phyloP scores from a whole-genome alignment of 78 protist genomes.

The Speleostelium caveatum region DNA sequence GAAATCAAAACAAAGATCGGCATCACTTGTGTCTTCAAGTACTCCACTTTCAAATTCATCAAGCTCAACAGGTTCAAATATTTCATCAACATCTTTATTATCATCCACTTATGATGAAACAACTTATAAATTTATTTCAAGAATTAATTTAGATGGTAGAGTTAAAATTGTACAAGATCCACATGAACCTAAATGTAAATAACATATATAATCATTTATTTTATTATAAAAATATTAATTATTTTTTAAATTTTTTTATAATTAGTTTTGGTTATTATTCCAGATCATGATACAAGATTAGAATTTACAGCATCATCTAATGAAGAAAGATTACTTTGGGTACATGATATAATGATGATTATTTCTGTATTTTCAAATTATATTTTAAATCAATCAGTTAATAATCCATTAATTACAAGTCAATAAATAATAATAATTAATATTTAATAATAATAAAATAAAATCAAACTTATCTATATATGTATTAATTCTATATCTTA shows the following conservation, averaged over 20 bases:
- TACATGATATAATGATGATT: conserved; percentile 26
- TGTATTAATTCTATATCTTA: no score
- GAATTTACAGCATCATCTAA: conserved; percentile 18
- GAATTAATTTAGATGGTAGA: conserved; percentile 18
- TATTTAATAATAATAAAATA: no score
- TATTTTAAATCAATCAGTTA: conserved; percentile 7
- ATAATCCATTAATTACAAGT: neutral
- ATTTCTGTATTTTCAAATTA: conserved; percentile 36
- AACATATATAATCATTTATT: neutral
- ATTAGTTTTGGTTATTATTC: conserved; percentile 26
- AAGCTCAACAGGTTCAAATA: neutral
- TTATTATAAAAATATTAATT: neutral
- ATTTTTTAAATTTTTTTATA: neutral
- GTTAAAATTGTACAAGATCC: conserved; percentile 68
- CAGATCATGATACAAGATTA: conserved; percentile 29
- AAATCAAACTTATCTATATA: no score
- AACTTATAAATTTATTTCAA: conserved; percentile 38
- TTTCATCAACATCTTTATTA: neutral
- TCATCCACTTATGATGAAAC: conserved; percentile 21
- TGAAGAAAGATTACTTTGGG: conserved; percentile 61
- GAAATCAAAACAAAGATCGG: conserved; percentile 13
- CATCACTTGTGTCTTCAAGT: neutral
- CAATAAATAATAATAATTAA: no score
- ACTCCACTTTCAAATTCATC: neutral
- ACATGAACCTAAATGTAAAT: conserved; percentile 23